phyloP scores from a whole-genome alignment of 2,329 filamentous ascomycete genomes.

The Diaporthe sp. region DNA sequence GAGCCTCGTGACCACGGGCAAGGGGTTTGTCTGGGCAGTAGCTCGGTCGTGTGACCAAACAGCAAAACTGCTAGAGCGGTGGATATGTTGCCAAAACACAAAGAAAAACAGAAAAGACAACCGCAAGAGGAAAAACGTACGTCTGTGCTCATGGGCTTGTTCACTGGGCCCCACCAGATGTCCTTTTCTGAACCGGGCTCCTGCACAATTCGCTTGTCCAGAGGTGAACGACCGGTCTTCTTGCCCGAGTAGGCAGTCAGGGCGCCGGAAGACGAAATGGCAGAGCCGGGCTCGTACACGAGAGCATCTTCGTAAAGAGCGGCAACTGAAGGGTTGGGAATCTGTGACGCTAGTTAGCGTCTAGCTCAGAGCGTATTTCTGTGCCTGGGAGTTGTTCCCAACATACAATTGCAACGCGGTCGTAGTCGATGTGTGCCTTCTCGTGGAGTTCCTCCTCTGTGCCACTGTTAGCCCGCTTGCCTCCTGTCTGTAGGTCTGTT shows the following conservation, averaged over 20 bases:
- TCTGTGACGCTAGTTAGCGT: constrained; percentile 57
- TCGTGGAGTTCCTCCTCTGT: constrained; percentile 94
- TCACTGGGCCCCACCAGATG: constrained; percentile 99
- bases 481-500: not conserved
- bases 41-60: constrained; percentile 26
- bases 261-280: constrained; percentile 95
- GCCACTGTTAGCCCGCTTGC: constrained; percentile 16
- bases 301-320: constrained; percentile 99
- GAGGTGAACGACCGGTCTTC: constrained; percentile 96
- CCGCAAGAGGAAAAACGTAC: constrained; percentile 69
- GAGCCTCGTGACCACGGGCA: constrained; percentile 42
- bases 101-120: constrained; percentile 30
- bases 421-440: constrained; percentile 98
- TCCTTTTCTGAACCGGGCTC: constrained; percentile 90
- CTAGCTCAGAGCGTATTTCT: not conserved
- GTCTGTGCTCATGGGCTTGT: constrained; percentile 98
- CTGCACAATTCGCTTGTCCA: constrained; percentile 97
- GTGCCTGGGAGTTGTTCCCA: not conserved
- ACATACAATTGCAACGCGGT: constrained; percentile 95
- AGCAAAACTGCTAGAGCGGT: not conserved
- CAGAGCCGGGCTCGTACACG: constrained; percentile 93
- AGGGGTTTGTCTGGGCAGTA: constrained; percentile 11
- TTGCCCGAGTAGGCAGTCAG: constrained; percentile 97
- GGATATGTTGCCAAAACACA: not conserved
- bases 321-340: constrained; percentile 94